These are phyloP conservation scores for Chlorociboria aeruginascens DNA, from an alignment of 495 filamentous ascomycete species.

Conservation along the genomic window DNA sequence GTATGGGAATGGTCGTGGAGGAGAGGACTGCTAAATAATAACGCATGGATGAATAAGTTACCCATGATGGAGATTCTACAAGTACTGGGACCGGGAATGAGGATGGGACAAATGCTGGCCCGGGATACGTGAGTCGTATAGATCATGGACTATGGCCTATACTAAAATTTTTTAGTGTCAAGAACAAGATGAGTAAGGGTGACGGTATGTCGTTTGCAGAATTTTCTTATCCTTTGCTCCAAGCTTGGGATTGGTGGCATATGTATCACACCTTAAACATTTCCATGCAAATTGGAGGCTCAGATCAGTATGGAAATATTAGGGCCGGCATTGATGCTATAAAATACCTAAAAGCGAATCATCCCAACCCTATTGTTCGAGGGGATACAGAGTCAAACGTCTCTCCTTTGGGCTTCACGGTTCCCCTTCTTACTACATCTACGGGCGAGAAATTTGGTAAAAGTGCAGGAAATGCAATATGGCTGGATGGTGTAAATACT, in stretches of 20 bases:
- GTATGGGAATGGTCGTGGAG: constrained; percentile 46
- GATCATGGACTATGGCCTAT: neutral
- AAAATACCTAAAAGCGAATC: constrained; percentile 51
- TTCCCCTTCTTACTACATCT: constrained; percentile 75
- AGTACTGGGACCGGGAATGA: constrained; percentile 55
- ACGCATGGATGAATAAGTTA: constrained; percentile 60
- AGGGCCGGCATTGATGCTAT: constrained; percentile 78
- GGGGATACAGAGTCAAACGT: constrained; percentile 18
- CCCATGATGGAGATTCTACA: constrained; percentile 60
- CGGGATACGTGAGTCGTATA: constrained; percentile 65
- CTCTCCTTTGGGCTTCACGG: constrained; percentile 70
- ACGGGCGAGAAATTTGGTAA: constrained; percentile 91
- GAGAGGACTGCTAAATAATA: constrained; percentile 64
- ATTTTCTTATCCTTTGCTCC: constrained; percentile 85
- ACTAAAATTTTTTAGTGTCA: constrained; percentile 45
- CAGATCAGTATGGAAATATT: constrained; percentile 96
- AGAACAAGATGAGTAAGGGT: constrained; percentile 61
- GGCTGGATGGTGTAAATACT: constrained; percentile 77
- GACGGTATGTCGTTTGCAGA: constrained; percentile 91
- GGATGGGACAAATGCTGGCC: constrained; percentile 76
- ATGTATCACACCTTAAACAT: constrained; percentile 51
- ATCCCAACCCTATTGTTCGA: constrained; percentile 24
- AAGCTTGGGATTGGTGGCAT: constrained; percentile 95
- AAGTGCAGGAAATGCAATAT: constrained; percentile 85
- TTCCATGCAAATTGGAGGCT: constrained; percentile 82